Evolutionary conservation across 345 rosid species (phyloP), one percentile per base, ranked within the genome.

Genomic region (Rhodamnia rubescens): DNA sequence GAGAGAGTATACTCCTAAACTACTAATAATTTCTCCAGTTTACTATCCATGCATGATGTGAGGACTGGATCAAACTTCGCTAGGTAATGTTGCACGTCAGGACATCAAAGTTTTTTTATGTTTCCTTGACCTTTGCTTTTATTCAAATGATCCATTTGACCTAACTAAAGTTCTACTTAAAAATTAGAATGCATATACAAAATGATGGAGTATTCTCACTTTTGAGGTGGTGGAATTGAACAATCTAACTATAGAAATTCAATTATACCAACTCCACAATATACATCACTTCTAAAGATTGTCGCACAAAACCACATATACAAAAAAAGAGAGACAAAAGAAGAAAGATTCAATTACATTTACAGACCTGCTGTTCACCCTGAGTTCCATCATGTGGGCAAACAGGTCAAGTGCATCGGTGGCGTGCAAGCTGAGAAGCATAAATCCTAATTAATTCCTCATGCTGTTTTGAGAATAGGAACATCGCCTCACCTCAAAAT

Each of bases 341-440:
- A 69, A 36, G 47, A 69, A 64, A 69, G 47, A 69, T 69, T 36
- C 75, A 29, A 18, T 36, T 55, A 85, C 5, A 78, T 89, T 1
- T 69, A 36, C 80, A 69, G 80, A 96, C 99, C 99, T 96, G 95
- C 97, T 92, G 85, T 92, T 90, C 84, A 96, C 86, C 94, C 99
- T 92, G 87, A 92, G 90, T 89, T 96, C 99, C 99, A 97, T 97
- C 99, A 97, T 96, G 92, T 96, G 97, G 88, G 96, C 99, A 88
- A 95, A 97, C 88, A 97, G 98, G 88, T 97, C 99, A 86, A 96
- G n/a, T 87, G 89, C 99, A 97, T 85, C 96, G 98, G 88, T 96
- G 98, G 85, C 86, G 86, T 82, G 95, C 98, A 91, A 97, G 99
- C 91, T 97, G 98, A 87, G 99, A 96, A 86, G 99, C 98, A 91